Base-by-base conservation (phyloP, 2,329 filamentous ascomycete genomes). In the Coleophoma cylindrospora region DNA sequence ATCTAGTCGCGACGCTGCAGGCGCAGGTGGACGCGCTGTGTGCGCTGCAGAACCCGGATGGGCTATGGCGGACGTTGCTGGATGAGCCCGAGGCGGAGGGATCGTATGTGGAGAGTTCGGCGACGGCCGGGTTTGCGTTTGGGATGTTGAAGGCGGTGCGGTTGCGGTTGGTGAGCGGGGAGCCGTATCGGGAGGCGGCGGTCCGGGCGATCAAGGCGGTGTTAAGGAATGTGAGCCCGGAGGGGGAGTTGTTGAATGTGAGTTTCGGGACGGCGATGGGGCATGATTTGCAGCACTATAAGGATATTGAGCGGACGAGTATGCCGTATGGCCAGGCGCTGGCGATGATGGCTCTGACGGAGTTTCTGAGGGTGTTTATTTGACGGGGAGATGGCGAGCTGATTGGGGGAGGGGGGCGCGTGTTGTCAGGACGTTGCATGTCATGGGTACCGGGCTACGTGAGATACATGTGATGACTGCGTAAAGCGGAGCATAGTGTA, bases 271-370 rank as follows among this genome's bases (percentile, higher is more conserved):
- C 88, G 0, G 84, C 74, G 0, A 91, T 92, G 86, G 88, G 88
- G 0, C 74, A 80, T 56, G 77, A 78, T 50, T 66, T 91, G 62
- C 80, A 91, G 68, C 86, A 89, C 65, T 91, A 92, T 63, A 85
- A 86, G 66, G 79, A 88, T 55, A 91, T 92, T 51, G 77, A 83
- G 2, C 69, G 84, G 54, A 92, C 88, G 2, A 86, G 84, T 58
- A 92, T 91, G 88, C 88, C 87, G 7, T 91, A 91, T 60, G 88
- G 88, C 0, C 88, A 91, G 66, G 86, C 87, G 0, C 91, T 91
- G 87, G 87, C 86, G 0, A 89, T 91, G 55, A 90, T 91, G 83
- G 83, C 86, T 0, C 65, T 91, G 55, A 86, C 86, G 0, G 88
- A 92, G 68, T 87, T 86, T 58, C 64, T 88, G 66, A 74, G 86